Conservation (phyloP, 2,329 filamentous ascomycete genomes). For the Aureobasidium sp. region DNA sequence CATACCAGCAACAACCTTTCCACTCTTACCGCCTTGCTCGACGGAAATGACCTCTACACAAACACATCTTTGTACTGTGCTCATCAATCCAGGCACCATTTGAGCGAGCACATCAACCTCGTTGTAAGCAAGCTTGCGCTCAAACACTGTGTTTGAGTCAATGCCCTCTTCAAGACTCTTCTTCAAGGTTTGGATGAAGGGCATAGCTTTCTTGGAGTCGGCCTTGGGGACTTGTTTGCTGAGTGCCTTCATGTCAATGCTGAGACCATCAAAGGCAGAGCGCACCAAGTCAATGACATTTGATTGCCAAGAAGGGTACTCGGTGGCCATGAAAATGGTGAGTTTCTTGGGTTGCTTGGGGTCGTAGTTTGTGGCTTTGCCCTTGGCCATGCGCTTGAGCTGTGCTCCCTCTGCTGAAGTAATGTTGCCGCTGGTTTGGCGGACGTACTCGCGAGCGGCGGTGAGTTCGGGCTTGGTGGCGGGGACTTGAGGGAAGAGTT, state of each 20-base stretch:
- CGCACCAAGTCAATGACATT: slow-evolving; percentile 80
- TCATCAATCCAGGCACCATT: slow-evolving; percentile 73
- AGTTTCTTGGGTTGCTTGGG: slow-evolving; percentile 88
- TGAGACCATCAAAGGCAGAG: slow-evolving; percentile 56
- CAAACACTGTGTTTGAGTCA: slow-evolving; percentile 62
- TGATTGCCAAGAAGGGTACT: slow-evolving; percentile 84
- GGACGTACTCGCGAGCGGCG: slow-evolving; percentile 75
- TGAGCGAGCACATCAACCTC: slow-evolving; percentile 66
- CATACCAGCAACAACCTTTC: slow-evolving; percentile 45
- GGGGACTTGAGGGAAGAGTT: slow-evolving; percentile 63
- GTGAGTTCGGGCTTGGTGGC: slow-evolving; percentile 58
- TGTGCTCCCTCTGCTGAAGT: slow-evolving; percentile 75
- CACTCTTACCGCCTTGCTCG: slow-evolving; percentile 60
- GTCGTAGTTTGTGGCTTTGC: slow-evolving; percentile 77
- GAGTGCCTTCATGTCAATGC: slow-evolving; percentile 71
- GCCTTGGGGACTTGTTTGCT: slow-evolving; percentile 72
- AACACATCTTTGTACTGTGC: slow-evolving; percentile 59
- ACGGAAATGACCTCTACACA: slow-evolving; percentile 65
- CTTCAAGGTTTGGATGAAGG: slow-evolving; percentile 85
- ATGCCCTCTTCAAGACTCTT: slow-evolving; percentile 57
- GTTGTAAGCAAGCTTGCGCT: slow-evolving; percentile 78
- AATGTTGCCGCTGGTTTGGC: slow-evolving; percentile 65
- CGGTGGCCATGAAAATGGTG: slow-evolving; percentile 70
- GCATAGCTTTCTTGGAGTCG: slow-evolving; percentile 97
- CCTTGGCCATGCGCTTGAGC: slow-evolving; percentile 85